Conservation (phyloP, 768 basidiomycete species). For the Russula lepida region DNA sequence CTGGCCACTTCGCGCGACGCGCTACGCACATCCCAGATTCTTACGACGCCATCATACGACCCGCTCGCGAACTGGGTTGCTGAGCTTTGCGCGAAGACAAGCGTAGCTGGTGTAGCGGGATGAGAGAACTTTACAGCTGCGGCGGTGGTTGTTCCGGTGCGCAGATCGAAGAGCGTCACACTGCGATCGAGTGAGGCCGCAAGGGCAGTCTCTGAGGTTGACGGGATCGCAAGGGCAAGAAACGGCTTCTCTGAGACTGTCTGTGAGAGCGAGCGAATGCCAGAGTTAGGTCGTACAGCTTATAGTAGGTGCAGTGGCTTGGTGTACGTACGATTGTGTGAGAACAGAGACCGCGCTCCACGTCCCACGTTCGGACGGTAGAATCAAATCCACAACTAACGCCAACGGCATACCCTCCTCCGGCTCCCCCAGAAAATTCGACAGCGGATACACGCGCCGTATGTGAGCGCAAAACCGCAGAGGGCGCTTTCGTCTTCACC, state of each 20-base stretch:
- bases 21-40: slow-evolving; percentile 74
- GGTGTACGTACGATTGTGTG: slow-evolving; percentile 52
- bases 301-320: background rate
- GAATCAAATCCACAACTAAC: slow-evolving; percentile 87
- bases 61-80: slow-evolving; percentile 58
- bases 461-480: slow-evolving; percentile 73
- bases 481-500: slow-evolving; percentile 50
- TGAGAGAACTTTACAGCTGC: slow-evolving; percentile 43
- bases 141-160: slow-evolving; percentile 32
- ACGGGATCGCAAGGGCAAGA: slow-evolving; percentile 47
- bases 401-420: slow-evolving; percentile 38
- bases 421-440: slow-evolving; percentile 39
- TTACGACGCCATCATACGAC: slow-evolving; percentile 67
- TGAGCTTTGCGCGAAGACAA: slow-evolving; percentile 29
- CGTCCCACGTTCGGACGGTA: slow-evolving; percentile 82
- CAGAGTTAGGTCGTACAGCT: no score
- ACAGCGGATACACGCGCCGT: slow-evolving; percentile 72
- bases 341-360: slow-evolving; percentile 63
- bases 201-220: slow-evolving; percentile 37
- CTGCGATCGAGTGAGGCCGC: slow-evolving; percentile 70
- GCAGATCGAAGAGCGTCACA: slow-evolving; percentile 62
- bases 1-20: slow-evolving; percentile 53
- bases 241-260: slow-evolving; percentile 67
- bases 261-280: slow-evolving; percentile 29
- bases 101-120: slow-evolving; percentile 57